Evolutionary conservation across 352 stramenopile genomes (phyloP), one percentile per base, ranked within the genome.

Genomic region (Phytophthora meadii): DNA sequence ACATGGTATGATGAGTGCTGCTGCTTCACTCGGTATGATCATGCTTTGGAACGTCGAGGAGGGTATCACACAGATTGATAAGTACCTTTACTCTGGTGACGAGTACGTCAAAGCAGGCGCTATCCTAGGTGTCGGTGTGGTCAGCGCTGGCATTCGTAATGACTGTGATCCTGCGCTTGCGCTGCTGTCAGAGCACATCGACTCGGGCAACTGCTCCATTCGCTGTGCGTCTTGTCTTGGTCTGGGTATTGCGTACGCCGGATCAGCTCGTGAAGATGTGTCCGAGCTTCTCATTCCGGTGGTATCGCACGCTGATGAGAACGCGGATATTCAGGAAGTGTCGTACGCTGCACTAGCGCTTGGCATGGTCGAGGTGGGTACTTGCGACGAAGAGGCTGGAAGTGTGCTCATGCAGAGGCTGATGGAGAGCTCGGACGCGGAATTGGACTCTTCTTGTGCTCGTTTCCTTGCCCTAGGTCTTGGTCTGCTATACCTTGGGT

Each of bases 21-120:
- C 98, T 2, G 98, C 98, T 12, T 99, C 97, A 37, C 81, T 99
- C 28, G 98, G 98, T 52, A 93, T 98, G 63, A 98, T 99, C 52
- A 94, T 99, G 74, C 82, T 99, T 3, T 99, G 98, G 98, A 99
- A 99, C 77, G 96, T 99, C 4, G 98, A 99, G 76, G 98, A 99
- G 81, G 97, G 98, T 22, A 92, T 99, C 59, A 99, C 97, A 54
- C 89, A 98, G 68, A 99, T 99, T 77, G 98, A 99, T 74, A 99
- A 99, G 84, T 99, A 98, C 72, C 82, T 99, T 40, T 99, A 99
- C 84, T 98, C 92, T 53, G 95, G 90, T 12, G 98, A 99, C 65
- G 95, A 99, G 50, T 97, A 98, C 56, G 96, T 99, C 47, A 99
- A 99, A 80, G 98, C 98, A 24, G 98, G 98, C 25, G 98, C 97